Percentiles rank a stretch among this genome's conserved stretches.
phyloP scores from a whole-genome alignment of 2,329 filamentous ascomycete genomes.

The Phialocephala sp. region DNA sequence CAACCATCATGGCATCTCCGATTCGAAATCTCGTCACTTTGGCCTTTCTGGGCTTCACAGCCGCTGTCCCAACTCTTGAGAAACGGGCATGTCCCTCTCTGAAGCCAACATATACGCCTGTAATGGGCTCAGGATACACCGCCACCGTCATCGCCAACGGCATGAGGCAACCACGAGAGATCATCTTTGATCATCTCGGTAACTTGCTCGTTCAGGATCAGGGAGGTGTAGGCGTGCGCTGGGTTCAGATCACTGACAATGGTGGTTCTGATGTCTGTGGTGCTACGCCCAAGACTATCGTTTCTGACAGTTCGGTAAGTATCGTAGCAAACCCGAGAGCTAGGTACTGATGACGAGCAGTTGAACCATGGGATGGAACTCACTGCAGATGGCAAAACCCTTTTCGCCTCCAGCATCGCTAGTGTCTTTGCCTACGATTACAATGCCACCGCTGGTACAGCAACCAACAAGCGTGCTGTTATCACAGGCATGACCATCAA shows the following conservation, averaged over 20 bases:
- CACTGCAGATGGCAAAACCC: slow-evolving; percentile 25
- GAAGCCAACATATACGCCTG: slow-evolving; percentile 1
- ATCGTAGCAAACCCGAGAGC: not conserved
- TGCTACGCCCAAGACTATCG: slow-evolving; percentile 20
- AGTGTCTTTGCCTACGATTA: slow-evolving; percentile 24
- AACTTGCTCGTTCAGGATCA: slow-evolving; percentile 29
- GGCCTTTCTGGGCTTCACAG: slow-evolving; percentile 11
- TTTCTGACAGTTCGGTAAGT: slow-evolving; percentile 20
- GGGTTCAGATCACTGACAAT: slow-evolving; percentile 23
- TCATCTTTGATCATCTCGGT: slow-evolving; percentile 25
- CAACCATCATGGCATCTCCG: slow-evolving; percentile 9
- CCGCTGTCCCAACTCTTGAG: slow-evolving; percentile 9
- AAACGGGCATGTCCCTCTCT: slow-evolving; percentile 10
- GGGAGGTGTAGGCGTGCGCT: slow-evolving; percentile 20
- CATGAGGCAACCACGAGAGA: slow-evolving; percentile 21
- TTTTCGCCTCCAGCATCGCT: slow-evolving; percentile 20
- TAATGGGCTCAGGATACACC: slow-evolving; percentile 14
- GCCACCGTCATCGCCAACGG: slow-evolving; percentile 24
- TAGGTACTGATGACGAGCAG: slow-evolving; percentile 9
- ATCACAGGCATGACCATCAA: slow-evolving; percentile 23
- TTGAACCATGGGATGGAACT: slow-evolving; percentile 29
- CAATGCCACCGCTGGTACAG: slow-evolving; percentile 21
- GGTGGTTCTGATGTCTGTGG: slow-evolving; percentile 22
- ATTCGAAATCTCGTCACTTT: slow-evolving; percentile 6
- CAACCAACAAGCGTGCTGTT: slow-evolving; percentile 18